phyloP scores from a whole-genome alignment of 2,329 filamentous ascomycete genomes.

The Ophiostoma ulmi region DNA sequence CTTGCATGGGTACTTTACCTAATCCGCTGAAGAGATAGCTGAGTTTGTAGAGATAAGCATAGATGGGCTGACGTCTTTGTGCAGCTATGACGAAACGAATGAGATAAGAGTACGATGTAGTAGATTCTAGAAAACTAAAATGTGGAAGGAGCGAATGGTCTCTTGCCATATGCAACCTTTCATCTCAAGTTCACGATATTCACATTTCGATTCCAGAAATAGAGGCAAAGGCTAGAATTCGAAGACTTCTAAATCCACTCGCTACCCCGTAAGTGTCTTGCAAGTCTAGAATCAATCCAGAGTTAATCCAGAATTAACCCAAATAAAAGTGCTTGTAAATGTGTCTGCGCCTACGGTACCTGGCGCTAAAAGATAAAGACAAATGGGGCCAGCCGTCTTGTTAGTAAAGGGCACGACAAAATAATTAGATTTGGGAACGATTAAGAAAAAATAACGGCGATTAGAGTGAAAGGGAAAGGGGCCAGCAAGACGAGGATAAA shows the following conservation, averaged over 20 bases:
- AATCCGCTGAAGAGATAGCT: not conserved
- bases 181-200: not conserved
- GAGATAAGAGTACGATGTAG: not conserved
- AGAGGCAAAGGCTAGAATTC: not conserved
- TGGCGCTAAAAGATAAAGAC: conserved; percentile 8
- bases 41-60: not conserved
- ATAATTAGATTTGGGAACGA: not conserved
- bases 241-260: not conserved
- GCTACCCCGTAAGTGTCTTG: not conserved
- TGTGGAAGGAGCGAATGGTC: not conserved
- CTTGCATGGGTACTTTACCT: conserved; percentile 4
- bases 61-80: not conserved
- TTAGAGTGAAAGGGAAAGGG: not conserved
- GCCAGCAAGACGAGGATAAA: not conserved
- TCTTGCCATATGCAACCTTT: not conserved
- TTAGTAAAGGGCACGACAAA: conserved; percentile 12
- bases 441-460: not conserved
- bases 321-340: not conserved
- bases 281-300: not conserved
- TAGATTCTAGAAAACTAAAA: too few relatives aligned
- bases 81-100: conserved; percentile 9
- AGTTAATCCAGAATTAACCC: not conserved
- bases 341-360: not conserved
- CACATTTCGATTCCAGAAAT: not conserved
- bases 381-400: not conserved